Base-by-base conservation (phyloP, 352 stramenopile species). In the Pythium grandisporangium region DNA sequence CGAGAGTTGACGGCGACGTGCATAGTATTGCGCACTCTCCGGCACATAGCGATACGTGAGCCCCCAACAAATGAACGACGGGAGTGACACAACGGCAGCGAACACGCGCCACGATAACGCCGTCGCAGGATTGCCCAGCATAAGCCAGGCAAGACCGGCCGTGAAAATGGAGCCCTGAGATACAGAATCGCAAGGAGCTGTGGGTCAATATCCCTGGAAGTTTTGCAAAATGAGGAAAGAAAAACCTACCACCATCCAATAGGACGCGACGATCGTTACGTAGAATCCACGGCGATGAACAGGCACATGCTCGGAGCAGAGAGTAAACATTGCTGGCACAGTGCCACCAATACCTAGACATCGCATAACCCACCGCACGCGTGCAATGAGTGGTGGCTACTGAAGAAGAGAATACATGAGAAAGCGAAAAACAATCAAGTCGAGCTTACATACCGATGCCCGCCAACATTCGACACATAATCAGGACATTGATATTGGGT, bases 251-350 rank as follows among this genome's bases (percentile, higher is more conserved):
- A 95, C 62, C 80, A 95, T 96, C 86, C 86, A 96, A 56, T 93
- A 95, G 3, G 72, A 83, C 13, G 80, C 81, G 6, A 96, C 70
- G 35, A 93, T 67, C 16, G 80, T 95, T 32, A 96, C 65, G 53
- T 88, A 91, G 26, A 78, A 81, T 13, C 81, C 84, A 26, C 83
- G 81, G 16, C 63, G 70, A 22, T 63, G 42, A 2, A 61, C 63
- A 4, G 86, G 83, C n/a, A 95, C 76, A 27, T 95, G 73, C 53
- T 96, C 86, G 11, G 78, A 75, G 47, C 78, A 90, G 14, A 96
- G 61, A 5, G 83, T 84, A 52, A 95, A 96, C 40, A 93, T 75
- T 6, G 73, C 66, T 11, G 86, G 81, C 17, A 96, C 79, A 0
- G 80, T 91, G 26, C 84, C 84, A 25, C 86, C 86, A 45, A 96